Base-by-base conservation (phyloP, 352 stramenopile species). In the Globisporangium radiosum region DNA sequence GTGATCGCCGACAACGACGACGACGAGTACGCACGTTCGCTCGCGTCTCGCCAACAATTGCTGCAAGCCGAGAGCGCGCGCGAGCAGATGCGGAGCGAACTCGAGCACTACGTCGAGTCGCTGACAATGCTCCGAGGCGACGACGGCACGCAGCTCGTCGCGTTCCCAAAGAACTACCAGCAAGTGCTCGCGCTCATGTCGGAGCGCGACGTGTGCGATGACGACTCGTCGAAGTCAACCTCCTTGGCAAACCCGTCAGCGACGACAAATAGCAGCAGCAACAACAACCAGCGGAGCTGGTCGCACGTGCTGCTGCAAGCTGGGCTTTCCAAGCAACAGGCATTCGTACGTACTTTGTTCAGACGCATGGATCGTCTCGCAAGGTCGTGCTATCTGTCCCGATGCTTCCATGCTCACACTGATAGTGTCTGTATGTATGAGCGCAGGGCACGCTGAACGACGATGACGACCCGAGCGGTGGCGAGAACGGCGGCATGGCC, bases 121-220 rank as follows among this genome's bases (percentile, higher is more conserved):
- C 62, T 90, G 0, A 63, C 55, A 8, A 59, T 62, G 10, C 69
- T 66, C 43, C 70, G 52, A 6, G 77, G 85, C 37, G 74, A 76
- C n/a, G 65, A 79, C 14, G 80, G 80, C 39, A 67, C 84, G 15
- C 56, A 68, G 15, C 48, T 85, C 19, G 57, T 90, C 37, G 66
- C 75, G 56, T 90, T 86, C 40, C 77, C 80, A 1, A 65, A 55
- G 19, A 90, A 90, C 57, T 90, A 86, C 51, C 63, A 79, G 37
- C 70, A 87, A 53, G 73, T 90, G 54, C 62, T 88, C 40, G 74
- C 74, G 5, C 70, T 90, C 8, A 90, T 90, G 80, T 87, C 77
- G 0, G 64, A 76, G 19, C 71, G 70, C 11, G 80, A 88, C 57
- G 54, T 90, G 15, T 57, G 60, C 8, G 66, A 69, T 4, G 65